These are phyloP conservation scores for slime mould (Dictyostelium discoideum) DNA, from an alignment of 78 protist species.

Conservation along the genomic window DNA sequence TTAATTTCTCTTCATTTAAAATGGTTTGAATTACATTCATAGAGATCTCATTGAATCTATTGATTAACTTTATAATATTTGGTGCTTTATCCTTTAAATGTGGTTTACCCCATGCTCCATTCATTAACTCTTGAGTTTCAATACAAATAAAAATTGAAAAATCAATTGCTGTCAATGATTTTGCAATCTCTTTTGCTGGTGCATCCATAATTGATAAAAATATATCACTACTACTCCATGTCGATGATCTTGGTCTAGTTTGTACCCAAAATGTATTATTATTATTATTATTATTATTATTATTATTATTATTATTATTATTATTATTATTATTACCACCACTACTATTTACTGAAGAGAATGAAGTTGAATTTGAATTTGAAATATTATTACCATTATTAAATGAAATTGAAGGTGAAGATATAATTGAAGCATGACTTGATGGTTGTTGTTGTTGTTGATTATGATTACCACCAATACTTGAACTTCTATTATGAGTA, in stretches of 20 bases:
- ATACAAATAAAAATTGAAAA: conserved; percentile 61
- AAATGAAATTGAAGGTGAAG: not conserved
- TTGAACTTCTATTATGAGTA: not conserved
- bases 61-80: conserved; percentile 42
- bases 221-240: conserved; percentile 59
- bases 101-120: conserved; percentile 79
- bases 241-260: conserved; percentile 56
- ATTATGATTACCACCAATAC: not conserved
- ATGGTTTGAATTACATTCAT: conserved; percentile 76
- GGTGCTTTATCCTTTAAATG: conserved; percentile 49
- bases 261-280: not conserved
- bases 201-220: conserved; percentile 73
- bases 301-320: too few species aligned
- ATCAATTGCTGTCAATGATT: conserved; percentile 52
- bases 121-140: conserved; percentile 64
- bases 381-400: not conserved
- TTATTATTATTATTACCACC: not conserved
- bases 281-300: not conserved
- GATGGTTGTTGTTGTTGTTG: not conserved
- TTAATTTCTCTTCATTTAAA: conserved; percentile 49
- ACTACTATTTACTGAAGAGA: not conserved
- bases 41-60: conserved; percentile 63
- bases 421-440: not conserved
- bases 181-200: conserved; percentile 70
- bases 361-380: not conserved